Conservation (phyloP, 1,284 basidiomycete species). For the Pterula multifida region DNA sequence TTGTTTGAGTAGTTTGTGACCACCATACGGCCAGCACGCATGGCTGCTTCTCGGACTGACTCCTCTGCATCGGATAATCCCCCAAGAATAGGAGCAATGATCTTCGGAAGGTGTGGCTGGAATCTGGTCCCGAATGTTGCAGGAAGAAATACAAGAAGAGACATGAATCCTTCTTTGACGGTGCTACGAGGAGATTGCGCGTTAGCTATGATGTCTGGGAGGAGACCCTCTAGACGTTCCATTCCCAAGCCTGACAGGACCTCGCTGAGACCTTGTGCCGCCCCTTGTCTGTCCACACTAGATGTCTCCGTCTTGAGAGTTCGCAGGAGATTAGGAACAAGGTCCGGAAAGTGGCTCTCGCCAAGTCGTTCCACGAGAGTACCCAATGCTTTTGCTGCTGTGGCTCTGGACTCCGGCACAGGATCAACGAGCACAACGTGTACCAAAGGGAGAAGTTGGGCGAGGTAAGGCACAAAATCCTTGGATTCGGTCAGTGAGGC, state of each 20-base stretch:
- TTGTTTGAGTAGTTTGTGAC: slow-evolving; percentile 89
- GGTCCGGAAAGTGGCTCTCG: slow-evolving; percentile 90
- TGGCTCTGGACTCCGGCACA: slow-evolving; percentile 94
- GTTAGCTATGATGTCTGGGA: slow-evolving; percentile 91
- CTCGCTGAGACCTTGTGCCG: slow-evolving; percentile 95
- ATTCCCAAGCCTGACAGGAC: slow-evolving; percentile 93
- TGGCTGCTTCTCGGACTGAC: slow-evolving; percentile 90
- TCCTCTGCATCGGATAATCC: slow-evolving; percentile 93
- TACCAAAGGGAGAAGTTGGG: slow-evolving; percentile 81
- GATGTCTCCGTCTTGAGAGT: slow-evolving; percentile 91
- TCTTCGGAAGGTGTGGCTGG: slow-evolving; percentile 90
- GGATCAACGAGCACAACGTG: slow-evolving; percentile 90
- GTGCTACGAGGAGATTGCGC: slow-evolving; percentile 85
- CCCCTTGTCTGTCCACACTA: slow-evolving; percentile 94
- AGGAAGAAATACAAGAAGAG: slow-evolving; percentile 90
- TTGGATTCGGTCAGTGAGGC: slow-evolving; percentile 91
- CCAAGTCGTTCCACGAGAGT: slow-evolving; percentile 94
- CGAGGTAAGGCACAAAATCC: slow-evolving; percentile 94
- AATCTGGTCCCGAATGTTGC: slow-evolving; percentile 95
- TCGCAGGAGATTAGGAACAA: slow-evolving; percentile 83
- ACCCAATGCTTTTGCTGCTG: slow-evolving; percentile 95
- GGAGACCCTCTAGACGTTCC: slow-evolving; percentile 89
- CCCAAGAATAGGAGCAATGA: slow-evolving; percentile 86
- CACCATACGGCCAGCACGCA: slow-evolving; percentile 99
- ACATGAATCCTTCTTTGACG: slow-evolving; percentile 98